Evolutionary conservation across 148 eudicot genomes (phyloP).

Genomic region (Beta vulgaris): DNA sequence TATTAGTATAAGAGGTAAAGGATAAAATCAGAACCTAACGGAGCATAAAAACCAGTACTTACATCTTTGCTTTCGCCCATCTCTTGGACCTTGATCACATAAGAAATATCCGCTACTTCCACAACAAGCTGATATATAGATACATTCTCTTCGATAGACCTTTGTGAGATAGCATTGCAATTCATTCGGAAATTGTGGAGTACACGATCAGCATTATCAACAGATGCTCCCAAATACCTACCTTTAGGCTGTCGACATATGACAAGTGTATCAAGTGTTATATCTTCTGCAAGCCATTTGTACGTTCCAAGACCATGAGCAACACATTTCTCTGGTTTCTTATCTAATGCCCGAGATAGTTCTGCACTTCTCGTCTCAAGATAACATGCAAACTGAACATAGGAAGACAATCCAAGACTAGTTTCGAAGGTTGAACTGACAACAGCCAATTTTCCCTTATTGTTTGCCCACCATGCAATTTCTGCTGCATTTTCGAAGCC

Average conservation of each 20-base stretch:
- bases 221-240: constrained; percentile 60
- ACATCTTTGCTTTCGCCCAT: constrained; percentile 57
- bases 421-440: constrained; percentile 90
- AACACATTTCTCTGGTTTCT: constrained; percentile 29
- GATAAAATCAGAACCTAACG: not conserved
- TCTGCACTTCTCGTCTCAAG: constrained; percentile 66
- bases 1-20: not conserved
- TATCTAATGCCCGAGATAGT: constrained; percentile 37
- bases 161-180: constrained; percentile 39
- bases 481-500: constrained; percentile 90
- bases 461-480: constrained; percentile 91
- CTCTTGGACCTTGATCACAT: constrained; percentile 60
- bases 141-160: constrained; percentile 28
- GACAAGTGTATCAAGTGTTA: constrained; percentile 44
- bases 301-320: constrained; percentile 99
- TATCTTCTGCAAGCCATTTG: constrained; percentile 82
- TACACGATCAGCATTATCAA: constrained; percentile 51
- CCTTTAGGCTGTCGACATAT: constrained; percentile 36
- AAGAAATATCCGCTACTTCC: constrained; percentile 38
- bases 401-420: constrained; percentile 74
- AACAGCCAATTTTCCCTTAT: constrained; percentile 73
- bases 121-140: constrained; percentile 44
- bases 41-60: constrained; percentile 32
- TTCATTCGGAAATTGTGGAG: constrained; percentile 46
- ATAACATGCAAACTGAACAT: constrained; percentile 70